Evolutionary conservation across 306 rosid genomes (phyloP).

Genomic region (Corylus americana): DNA sequence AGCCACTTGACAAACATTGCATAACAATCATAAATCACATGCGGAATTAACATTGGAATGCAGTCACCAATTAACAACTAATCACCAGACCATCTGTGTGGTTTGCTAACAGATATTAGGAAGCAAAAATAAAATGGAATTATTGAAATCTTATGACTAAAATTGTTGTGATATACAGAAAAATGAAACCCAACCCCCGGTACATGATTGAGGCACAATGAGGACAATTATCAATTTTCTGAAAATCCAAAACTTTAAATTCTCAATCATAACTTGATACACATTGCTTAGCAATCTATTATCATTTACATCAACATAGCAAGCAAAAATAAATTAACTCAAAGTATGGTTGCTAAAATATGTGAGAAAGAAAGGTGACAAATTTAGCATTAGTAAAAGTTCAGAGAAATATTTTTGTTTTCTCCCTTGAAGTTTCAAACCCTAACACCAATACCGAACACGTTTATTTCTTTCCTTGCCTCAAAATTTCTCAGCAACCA

Average conservation of each 20-base stretch:
- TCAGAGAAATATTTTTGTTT: not conserved
- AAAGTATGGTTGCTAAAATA: not conserved
- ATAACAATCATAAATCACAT: not conserved
- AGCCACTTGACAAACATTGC: not conserved
- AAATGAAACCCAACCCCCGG: not conserved
- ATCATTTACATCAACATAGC: not conserved
- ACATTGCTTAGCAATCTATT: not conserved
- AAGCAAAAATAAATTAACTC: not conserved
- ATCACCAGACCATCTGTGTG: not conserved
- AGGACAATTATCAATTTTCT: not conserved
- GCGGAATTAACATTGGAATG: too few species aligned
- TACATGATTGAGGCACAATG: too few species aligned
- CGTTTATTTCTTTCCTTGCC: not conserved
- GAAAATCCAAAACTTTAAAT: slow-evolving; percentile 7
- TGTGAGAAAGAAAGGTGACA: not conserved
- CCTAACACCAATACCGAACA: not conserved
- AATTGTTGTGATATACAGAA: not conserved
- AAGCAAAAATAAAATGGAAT: not conserved
- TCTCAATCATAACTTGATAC: not conserved
- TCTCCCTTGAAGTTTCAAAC: not conserved
- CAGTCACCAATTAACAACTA: not conserved
- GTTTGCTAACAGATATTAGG: slow-evolving; percentile 9
- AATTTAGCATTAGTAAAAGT: not conserved
- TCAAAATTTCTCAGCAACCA: slow-evolving; percentile 9
- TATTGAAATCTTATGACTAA: not conserved